Base-by-base conservation (phyloP, 2,329 filamentous ascomycete species). In the Fusarium keratoplasticum region DNA sequence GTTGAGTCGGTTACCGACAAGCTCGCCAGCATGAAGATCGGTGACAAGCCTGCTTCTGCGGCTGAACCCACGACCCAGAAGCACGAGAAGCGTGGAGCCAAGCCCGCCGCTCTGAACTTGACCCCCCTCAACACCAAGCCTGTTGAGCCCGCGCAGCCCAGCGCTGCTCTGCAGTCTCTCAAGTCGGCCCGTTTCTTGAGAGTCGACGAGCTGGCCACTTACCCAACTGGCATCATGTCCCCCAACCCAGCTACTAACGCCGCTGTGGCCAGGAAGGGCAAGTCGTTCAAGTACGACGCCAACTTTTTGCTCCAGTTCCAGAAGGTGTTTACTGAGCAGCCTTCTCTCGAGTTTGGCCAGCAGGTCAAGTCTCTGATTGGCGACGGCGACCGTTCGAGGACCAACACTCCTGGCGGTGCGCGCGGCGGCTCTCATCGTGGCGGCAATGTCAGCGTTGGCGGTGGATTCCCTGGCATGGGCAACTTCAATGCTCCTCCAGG, bases 281-380 rank as follows among this genome's bases (percentile, higher is more conserved):
- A 91, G 82, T 92, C 91, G 47, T 97, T 97, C 87, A 95, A 97
- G 83, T 99, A 99, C 83, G 95, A 98, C 84, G 94, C 95, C 79
- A 92, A 93, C 78, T 99, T 99, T 87, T 87, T 99, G 84, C 88
- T 99, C 33, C 96, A 99, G 81, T 99, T 99, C 88, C 94, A 98
- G 85, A 90, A 90, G 78, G 95, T 98, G 22, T 99, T 98, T 86
- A 97, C 95, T 72, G 96, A 99, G 87, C 97, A 98, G 85, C 96
- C 96, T 16, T 97, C 95, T 1, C 84, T 95, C 50, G 96, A 98
- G 80, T 99, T 98, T 90, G 94, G 97, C 80, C 89, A 92, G 75
- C 95, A 96, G 80, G 92, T 99, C 89, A 96, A 89, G 92, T 93
- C 84, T 88, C 93, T 86, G 83, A 92, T 99, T 75, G 96, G 96